Evolutionary conservation across 306 rosid species (phyloP).

Genomic region (Cicer chorassanicum): DNA sequence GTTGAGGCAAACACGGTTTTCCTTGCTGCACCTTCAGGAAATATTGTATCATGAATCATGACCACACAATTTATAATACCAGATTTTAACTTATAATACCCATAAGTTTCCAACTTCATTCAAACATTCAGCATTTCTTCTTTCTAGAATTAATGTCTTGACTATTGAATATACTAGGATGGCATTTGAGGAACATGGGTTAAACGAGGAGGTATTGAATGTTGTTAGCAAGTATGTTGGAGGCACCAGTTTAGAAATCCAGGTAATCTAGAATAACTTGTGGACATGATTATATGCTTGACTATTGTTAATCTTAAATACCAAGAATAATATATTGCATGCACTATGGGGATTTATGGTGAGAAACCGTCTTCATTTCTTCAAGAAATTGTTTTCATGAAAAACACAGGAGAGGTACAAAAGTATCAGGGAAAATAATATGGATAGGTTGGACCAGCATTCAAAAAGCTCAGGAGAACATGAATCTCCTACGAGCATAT

Average conservation of each 20-base stretch:
- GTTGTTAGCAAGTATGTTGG: constrained; percentile 77
- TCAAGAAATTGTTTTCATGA: constrained; percentile 32
- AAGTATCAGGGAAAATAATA: constrained; percentile 64
- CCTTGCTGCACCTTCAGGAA: constrained; percentile 18
- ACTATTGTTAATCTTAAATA: constrained; percentile 38
- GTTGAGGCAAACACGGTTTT: constrained; percentile 21
- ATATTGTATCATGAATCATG: constrained; percentile 5
- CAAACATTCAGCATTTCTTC: constrained; percentile 21
- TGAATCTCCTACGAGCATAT: constrained; percentile 58
- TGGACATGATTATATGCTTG: constrained; percentile 37
- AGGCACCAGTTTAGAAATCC: constrained; percentile 67
- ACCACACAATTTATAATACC: constrained; percentile 8
- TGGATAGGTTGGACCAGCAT: constrained; percentile 47
- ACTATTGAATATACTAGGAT: constrained; percentile 63
- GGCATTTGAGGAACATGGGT: constrained; percentile 83
- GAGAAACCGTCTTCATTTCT: constrained; percentile 40
- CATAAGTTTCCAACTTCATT: constrained; percentile 29
- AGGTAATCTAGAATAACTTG: constrained; percentile 61
- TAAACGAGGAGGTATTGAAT: constrained; percentile 69
- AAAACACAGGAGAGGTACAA: constrained; percentile 73
- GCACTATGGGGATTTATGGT: constrained; percentile 18
- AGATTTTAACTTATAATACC: constrained; percentile 27
- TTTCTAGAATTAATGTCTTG: constrained; percentile 38
- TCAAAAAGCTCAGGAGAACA: constrained; percentile 53
- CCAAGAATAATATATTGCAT: constrained; percentile 9